Conservation (phyloP, 1,139 yeast genomes). For the Debaryomyces sp. region DNA sequence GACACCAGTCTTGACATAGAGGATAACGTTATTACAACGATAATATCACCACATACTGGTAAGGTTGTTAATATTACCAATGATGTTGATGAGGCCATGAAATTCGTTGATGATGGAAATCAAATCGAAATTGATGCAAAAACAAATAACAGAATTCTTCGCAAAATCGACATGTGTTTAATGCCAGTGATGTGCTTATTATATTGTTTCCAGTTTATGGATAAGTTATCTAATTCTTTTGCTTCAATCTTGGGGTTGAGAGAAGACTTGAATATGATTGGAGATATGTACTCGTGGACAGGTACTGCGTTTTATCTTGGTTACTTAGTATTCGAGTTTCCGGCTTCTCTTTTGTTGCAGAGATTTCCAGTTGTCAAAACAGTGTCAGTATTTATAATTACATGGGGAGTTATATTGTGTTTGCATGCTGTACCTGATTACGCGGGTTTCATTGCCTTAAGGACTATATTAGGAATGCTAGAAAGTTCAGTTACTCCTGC, state of each 20-base stretch:
- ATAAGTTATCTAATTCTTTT: slow-evolving; percentile 55
- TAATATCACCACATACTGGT: slow-evolving; percentile 29
- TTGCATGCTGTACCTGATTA: slow-evolving; percentile 28
- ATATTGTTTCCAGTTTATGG: slow-evolving; percentile 62
- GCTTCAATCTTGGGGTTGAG: slow-evolving; percentile 64
- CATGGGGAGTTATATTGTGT: slow-evolving; percentile 30
- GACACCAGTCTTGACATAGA: background rate
- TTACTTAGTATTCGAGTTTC: slow-evolving; percentile 48
- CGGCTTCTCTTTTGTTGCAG: slow-evolving; percentile 44
- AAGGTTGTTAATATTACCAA: slow-evolving; percentile 18
- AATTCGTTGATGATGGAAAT: slow-evolving; percentile 15
- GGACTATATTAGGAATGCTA: slow-evolving; percentile 47
- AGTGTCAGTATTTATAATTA: slow-evolving; percentile 22
- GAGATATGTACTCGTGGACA: slow-evolving; percentile 54
- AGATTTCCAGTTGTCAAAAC: slow-evolving; percentile 30
- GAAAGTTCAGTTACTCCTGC: slow-evolving; percentile 61
- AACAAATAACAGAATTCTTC: slow-evolving; percentile 16
- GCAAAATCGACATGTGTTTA: slow-evolving; percentile 56
- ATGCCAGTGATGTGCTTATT: slow-evolving; percentile 56
- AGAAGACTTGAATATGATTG: slow-evolving; percentile 47
- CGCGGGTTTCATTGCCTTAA: slow-evolving; percentile 27
- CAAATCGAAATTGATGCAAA: slow-evolving; percentile 16
- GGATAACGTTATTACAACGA: slow-evolving; percentile 24
- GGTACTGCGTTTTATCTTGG: slow-evolving; percentile 59
- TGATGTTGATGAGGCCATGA: slow-evolving; percentile 32